Evolutionary conservation across 2,329 filamentous ascomycete species (phyloP).

Genomic region (Exserohilum rostratum): DNA sequence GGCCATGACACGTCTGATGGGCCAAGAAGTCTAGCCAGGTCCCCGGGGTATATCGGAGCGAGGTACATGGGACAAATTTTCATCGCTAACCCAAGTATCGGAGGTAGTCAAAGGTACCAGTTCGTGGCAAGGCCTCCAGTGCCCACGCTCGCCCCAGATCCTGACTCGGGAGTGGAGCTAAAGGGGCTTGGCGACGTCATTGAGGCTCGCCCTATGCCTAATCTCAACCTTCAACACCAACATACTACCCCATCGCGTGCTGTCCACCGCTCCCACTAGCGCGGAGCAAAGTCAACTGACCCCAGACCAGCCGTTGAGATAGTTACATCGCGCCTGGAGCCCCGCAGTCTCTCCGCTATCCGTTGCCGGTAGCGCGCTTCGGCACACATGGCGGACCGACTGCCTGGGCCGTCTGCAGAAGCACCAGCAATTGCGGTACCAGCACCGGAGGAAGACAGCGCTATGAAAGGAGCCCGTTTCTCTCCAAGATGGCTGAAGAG

Average conservation of each 20-base stretch:
- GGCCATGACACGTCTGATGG: not conserved
- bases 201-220: slow-evolving; percentile 5
- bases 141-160: not conserved
- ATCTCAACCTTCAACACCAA: slow-evolving; percentile 10
- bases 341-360: slow-evolving; percentile 12
- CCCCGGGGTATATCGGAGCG: not conserved
- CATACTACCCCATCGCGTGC: slow-evolving; percentile 6
- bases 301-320: not conserved
- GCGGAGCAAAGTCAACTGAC: slow-evolving; percentile 3
- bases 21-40: not conserved
- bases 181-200: slow-evolving; percentile 13
- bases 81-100: slow-evolving; percentile 1
- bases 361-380: slow-evolving; percentile 3
- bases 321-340: slow-evolving; percentile 5
- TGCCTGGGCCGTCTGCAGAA: slow-evolving; percentile 6
- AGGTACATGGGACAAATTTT: not conserved
- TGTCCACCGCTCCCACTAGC: slow-evolving; percentile 4
- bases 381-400: slow-evolving; percentile 18
- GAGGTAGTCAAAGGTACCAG: not conserved
- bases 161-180: slow-evolving; percentile 1
- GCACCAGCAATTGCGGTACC: not conserved
- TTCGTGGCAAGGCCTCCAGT: not conserved
- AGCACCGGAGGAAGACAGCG: slow-evolving; percentile 3
- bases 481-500: slow-evolving; percentile 25
- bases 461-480: slow-evolving; percentile 13